phyloP scores from a whole-genome alignment of 306 rosid genomes.

The Prunus kanzakura region DNA sequence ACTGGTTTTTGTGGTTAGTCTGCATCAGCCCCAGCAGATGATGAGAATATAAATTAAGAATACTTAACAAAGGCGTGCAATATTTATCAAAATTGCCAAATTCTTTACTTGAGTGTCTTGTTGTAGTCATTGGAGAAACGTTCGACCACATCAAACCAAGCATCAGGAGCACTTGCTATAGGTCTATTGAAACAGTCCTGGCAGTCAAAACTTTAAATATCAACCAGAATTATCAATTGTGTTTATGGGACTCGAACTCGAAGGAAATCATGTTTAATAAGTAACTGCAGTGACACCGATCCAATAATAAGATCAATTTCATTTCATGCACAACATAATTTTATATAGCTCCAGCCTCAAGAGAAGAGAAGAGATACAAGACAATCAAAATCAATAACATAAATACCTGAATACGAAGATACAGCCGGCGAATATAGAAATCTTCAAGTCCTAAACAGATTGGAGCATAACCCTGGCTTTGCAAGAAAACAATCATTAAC shows the following conservation, averaged over 20 bases:
- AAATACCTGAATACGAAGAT: constrained; percentile 80
- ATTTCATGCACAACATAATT: background rate
- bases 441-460: constrained; percentile 92
- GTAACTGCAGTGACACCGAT: background rate
- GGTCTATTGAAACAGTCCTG: constrained; percentile 98
- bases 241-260: background rate
- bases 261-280: background rate
- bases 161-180: constrained; percentile 87
- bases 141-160: constrained; percentile 97
- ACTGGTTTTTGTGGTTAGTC: constrained; percentile 58
- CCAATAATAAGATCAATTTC: background rate
- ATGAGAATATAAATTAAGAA: background rate
- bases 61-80: background rate
- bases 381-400: background rate
- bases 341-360: background rate
- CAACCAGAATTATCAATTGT: background rate
- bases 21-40: constrained; percentile 25
- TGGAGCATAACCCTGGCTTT: constrained; percentile 73
- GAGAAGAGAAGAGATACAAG: background rate
- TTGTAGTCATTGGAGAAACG: constrained; percentile 87
- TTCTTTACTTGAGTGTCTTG: constrained; percentile 68
- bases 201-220: background rate
- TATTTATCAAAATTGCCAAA: background rate
- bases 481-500: background rate
- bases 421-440: constrained; percentile 76